Percentiles rank a stretch among this genome's conserved stretches.
Conservation (phyloP, 805 yeast genomes). For the Myxozyma sirexii region DNA sequence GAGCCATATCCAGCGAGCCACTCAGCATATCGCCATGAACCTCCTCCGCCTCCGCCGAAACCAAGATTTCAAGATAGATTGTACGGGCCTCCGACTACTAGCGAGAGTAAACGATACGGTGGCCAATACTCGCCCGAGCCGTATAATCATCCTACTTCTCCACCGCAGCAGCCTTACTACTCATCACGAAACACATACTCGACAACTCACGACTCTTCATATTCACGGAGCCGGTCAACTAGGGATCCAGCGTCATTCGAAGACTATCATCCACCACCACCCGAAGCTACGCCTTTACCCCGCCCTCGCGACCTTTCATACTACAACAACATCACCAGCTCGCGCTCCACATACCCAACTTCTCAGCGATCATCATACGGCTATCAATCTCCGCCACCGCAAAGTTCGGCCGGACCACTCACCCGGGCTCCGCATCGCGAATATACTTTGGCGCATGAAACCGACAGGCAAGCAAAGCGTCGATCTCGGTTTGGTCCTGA, state of each 20-base stretch:
- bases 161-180: not conserved
- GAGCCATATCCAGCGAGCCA: slow-evolving; percentile 8
- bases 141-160: not conserved
- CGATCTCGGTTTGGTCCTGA: slow-evolving; percentile 19
- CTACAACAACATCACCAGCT: not conserved
- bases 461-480: slow-evolving; percentile 3
- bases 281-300: slow-evolving; percentile 15
- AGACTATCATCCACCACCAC: slow-evolving; percentile 23
- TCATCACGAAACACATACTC: not conserved
- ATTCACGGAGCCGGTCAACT: not conserved
- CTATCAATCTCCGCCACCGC: not conserved
- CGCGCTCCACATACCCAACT: not conserved
- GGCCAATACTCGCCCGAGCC: not conserved
- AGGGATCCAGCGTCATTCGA: not conserved
- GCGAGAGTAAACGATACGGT: not conserved
- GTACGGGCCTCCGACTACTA: not conserved
- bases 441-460: not conserved
- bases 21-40: not conserved
- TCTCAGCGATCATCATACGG: not conserved
- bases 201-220: not conserved
- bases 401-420: not conserved
- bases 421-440: not conserved
- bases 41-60: not conserved
- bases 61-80: not conserved
- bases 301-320: not conserved